Conservation (phyloP, 2,329 filamentous ascomycete species). For the Aureobasidium zeae region DNA sequence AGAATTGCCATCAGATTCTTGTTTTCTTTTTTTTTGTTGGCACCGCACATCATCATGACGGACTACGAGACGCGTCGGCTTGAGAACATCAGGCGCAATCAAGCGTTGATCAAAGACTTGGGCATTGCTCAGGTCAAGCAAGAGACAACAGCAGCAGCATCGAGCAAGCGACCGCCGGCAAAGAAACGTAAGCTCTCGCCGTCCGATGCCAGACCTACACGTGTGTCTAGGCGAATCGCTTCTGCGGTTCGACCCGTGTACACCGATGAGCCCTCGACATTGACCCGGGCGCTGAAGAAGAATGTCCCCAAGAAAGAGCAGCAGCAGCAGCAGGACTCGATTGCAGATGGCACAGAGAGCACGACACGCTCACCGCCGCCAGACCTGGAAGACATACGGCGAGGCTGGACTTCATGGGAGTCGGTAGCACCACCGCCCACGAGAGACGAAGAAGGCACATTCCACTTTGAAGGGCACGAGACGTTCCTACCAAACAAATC, state of each 20-base stretch:
- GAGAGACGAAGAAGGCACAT: slow-evolving; percentile 34
- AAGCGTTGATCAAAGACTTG: slow-evolving; percentile 39
- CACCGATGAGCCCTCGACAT: slow-evolving; percentile 28
- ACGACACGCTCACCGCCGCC: slow-evolving; percentile 10
- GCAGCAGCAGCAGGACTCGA: background rate
- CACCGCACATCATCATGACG: slow-evolving; percentile 9
- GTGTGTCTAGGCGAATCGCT: slow-evolving; percentile 41
- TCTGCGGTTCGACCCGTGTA: slow-evolving; percentile 31
- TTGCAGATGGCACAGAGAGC: slow-evolving; percentile 1
- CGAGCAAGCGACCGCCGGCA: slow-evolving; percentile 21
- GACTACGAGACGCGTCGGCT: slow-evolving; percentile 39
- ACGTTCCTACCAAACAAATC: slow-evolving; percentile 46
- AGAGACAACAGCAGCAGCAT: no score
- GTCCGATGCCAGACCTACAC: slow-evolving; percentile 17
- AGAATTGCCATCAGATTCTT: no score
- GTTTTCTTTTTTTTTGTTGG: no score
- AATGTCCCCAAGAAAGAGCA: slow-evolving; percentile 2
- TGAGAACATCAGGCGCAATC: slow-evolving; percentile 43
- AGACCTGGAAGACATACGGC: slow-evolving; percentile 28
- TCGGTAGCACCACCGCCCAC: slow-evolving; percentile 33
- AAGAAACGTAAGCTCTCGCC: slow-evolving; percentile 35
- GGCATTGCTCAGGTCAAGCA: slow-evolving; percentile 32
- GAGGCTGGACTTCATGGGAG: slow-evolving; percentile 39
- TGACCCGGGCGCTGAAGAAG: background rate
- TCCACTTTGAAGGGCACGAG: slow-evolving; percentile 38